phyloP scores from a whole-genome alignment of 306 rosid genomes.

The Lathyrus tuberosus region DNA sequence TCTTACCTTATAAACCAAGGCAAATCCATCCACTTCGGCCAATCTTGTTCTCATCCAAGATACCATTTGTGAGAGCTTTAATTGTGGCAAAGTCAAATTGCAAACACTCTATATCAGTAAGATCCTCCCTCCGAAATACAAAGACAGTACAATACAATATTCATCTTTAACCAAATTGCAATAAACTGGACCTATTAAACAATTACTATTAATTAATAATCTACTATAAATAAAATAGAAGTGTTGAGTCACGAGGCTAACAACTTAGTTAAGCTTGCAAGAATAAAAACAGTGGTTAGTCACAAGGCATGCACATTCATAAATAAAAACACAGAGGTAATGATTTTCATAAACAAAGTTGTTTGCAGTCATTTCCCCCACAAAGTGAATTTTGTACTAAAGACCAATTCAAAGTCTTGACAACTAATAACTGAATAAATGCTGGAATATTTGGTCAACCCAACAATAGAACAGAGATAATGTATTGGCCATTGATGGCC shows the following conservation, averaged over 20 bases:
- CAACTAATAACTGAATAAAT: slow-evolving; percentile 19
- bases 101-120: slow-evolving; percentile 43
- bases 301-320: no score
- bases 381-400: slow-evolving; percentile 10
- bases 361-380: slow-evolving; percentile 14
- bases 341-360: slow-evolving; percentile 21
- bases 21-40: slow-evolving; percentile 71
- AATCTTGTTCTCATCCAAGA: slow-evolving; percentile 44
- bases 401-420: slow-evolving; percentile 16
- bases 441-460: slow-evolving; percentile 8
- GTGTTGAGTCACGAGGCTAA: no score
- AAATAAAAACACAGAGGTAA: slow-evolving; percentile 11
- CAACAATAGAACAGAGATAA: slow-evolving; percentile 19
- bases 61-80: slow-evolving; percentile 51
- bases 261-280: no score
- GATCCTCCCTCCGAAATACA: slow-evolving; percentile 34
- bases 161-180: no score
- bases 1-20: slow-evolving; percentile 56
- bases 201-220: no score
- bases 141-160: neutral
- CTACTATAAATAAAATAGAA: no score
- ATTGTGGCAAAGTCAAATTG: slow-evolving; percentile 48
- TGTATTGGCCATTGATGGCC: no score
- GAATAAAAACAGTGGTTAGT: no score
- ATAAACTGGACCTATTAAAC: no score